Evolutionary conservation across 352 stramenopile species (phyloP), one percentile per base, ranked within the genome.

Genomic region (Elongisporangium prolatum): DNA sequence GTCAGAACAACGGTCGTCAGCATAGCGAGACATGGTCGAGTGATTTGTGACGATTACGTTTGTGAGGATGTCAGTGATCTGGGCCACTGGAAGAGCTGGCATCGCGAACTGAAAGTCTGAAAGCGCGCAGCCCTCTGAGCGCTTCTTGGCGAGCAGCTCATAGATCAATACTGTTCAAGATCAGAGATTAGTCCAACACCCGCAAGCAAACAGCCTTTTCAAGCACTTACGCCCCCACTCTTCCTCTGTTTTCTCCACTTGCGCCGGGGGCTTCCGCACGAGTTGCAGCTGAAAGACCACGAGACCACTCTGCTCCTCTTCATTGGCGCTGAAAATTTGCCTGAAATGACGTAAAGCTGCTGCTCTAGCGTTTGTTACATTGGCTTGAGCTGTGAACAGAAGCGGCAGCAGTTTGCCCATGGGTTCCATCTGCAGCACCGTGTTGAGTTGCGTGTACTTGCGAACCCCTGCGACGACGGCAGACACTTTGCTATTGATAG

Each of bases 31-130:
- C 22, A 50, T 6, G 22, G 16, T 13, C 14, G 40, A 21, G 21
- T 14, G 16, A 57, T 34, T 1, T 44, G 20, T 17, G 67, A 21
- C 8, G 4, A 72, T 57, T 68, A 90, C 80, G 59, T 88, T 74
- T 3, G 67, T 70, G 22, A 91, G 70, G 48, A 88, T 78, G 11
- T 75, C 71, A 18, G 69, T 70, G 44, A 89, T 77, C 50, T 75
- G 70, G 4, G 74, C 56, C n/a, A 81, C 67, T 9, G 76, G 57
- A 8, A 91, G 67, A 21, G 50, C 37, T 2, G 78, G 69, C 38
- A 88, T 86, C 2, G 72, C 71, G 54, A 89, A 88, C 52, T 80
- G 78, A 2, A 91, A 61, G 52, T 88, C 78, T 37, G 61, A 64
- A 50, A 85, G 59, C 20, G 72, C 78, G 50, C 70, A 84, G 3